Conservation (phyloP, 1,139 yeast species). For the Saccharomyces hybrid region DNA sequence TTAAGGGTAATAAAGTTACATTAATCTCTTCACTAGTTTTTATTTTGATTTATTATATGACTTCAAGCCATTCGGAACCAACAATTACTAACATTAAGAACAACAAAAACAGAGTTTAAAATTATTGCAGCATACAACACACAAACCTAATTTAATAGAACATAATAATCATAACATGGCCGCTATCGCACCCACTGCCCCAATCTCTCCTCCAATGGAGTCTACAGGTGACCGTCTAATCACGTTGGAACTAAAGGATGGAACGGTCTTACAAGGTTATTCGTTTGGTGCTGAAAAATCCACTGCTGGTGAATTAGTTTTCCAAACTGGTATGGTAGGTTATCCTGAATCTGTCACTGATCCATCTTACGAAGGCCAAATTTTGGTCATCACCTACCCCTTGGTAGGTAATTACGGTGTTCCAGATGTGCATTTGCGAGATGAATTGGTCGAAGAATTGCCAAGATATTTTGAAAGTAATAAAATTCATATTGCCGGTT, state of each 20-base stretch:
- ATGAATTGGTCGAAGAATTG: slow-evolving; percentile 63
- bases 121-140: background rate
- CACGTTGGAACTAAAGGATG: slow-evolving; percentile 89
- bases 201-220: slow-evolving; percentile 84
- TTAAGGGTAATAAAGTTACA: background rate
- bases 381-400: slow-evolving; percentile 92
- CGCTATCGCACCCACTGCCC: slow-evolving; percentile 46
- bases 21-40: background rate
- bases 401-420: slow-evolving; percentile 98
- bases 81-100: background rate
- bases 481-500: slow-evolving; percentile 91
- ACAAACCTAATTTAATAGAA: background rate
- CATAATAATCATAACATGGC: slow-evolving; percentile 16
- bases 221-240: slow-evolving; percentile 73
- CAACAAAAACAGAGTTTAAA: background rate
- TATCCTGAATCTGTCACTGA: slow-evolving; percentile 98
- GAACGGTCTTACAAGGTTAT: slow-evolving; percentile 85
- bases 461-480: slow-evolving; percentile 92
- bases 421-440: slow-evolving; percentile 75
- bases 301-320: slow-evolving; percentile 95
- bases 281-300: slow-evolving; percentile 89
- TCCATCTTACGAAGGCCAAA: slow-evolving; percentile 97
- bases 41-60: background rate
- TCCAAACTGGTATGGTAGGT: slow-evolving; percentile 99
- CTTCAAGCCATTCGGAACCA: background rate